Base-by-base conservation (phyloP, 306 rosid genomes). In the Medicago truncatula region DNA sequence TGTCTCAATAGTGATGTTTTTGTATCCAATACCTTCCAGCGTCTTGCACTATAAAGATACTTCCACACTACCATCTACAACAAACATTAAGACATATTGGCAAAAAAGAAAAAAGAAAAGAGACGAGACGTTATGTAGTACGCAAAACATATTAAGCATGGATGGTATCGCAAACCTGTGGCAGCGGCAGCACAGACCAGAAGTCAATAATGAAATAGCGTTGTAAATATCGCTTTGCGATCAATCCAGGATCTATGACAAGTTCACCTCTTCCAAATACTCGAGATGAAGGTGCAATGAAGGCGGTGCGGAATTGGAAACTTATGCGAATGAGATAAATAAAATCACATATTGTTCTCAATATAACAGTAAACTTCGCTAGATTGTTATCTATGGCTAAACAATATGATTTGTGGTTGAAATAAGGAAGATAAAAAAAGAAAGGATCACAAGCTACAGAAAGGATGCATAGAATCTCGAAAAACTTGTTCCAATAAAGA, bases 221-320 rank as follows among this genome's bases (percentile, higher is more conserved):
- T 44, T 11, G 84, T 13, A 95, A 86, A 78, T 95, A 95, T 67
- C 97, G 83, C 79, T 49, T 77, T 7, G 97, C 98, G 61, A 92
- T 95, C 84, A 92, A 58, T 17, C 81, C 49, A 73, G 97, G 88
- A 81, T 92, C 97, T 34, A 90, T 95, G 38, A 95, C 98, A 61
- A 95, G 98, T 76, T 95, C 98, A 50, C 98, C 98, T 83, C 98
- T 80, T 38, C 98, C 98, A 23, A 95, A 92, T 31, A 95, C 97
- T 57, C 97, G 81, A 39, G 98, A 95, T 0, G 97, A 92, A 9
- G 98, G 98, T 0, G 96, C 96, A 38, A 95, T 89, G 66, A 66
- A 95, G 61, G 98, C 98, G 8, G 98, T 92, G 9, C 96, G 87
- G 71, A 92, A 90, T 58, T 92, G 96, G 5, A 95, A 88, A 59